These are phyloP conservation scores for Chenopodium quinoa DNA, from an alignment of 148 eudicot species.

Conservation along the genomic window DNA sequence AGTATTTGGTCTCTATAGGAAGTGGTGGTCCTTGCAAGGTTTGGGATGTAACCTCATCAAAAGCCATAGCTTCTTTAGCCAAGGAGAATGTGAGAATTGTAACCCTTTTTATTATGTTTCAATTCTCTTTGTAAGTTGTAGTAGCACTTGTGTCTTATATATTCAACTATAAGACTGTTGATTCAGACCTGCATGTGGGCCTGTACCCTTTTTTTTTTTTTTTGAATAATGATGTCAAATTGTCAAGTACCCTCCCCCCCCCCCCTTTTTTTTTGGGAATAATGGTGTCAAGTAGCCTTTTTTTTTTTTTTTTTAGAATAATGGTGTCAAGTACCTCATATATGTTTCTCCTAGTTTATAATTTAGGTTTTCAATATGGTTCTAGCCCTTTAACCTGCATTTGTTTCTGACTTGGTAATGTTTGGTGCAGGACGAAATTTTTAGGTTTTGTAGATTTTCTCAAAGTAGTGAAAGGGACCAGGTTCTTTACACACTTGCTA, in stretches of 20 bases:
- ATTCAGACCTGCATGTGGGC: conserved; percentile 1
- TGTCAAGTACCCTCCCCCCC: not conserved
- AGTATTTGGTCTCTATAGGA: conserved; percentile 79
- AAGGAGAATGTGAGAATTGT: conserved; percentile 62
- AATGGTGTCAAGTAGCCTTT: too few relatives aligned
- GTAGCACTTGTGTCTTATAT: not conserved
- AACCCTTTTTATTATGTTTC: not conserved
- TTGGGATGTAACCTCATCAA: conserved; percentile 72
- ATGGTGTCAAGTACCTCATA: not conserved
- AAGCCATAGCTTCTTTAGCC: conserved; percentile 50
- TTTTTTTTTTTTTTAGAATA: too few relatives aligned
- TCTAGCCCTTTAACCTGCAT: not conserved
- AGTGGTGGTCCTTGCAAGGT: conserved; percentile 82
- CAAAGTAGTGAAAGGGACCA: conserved; percentile 46
- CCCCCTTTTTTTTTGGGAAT: too few relatives aligned
- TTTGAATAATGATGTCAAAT: not conserved
- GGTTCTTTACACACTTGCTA: conserved; percentile 56
- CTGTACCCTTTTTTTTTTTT: too few relatives aligned
- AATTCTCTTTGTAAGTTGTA: not conserved
- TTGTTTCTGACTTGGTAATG: conserved; percentile 8
- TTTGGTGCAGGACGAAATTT: conserved; percentile 58
- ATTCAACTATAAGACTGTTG: not conserved
- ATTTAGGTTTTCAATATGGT: not conserved
- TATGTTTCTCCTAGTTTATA: not conserved
- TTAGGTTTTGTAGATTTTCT: conserved; percentile 73